Evolutionary conservation across 768 basidiomycete species (phyloP), one percentile per base, ranked within the genome.

Genomic region (Lactarius evosmus): DNA sequence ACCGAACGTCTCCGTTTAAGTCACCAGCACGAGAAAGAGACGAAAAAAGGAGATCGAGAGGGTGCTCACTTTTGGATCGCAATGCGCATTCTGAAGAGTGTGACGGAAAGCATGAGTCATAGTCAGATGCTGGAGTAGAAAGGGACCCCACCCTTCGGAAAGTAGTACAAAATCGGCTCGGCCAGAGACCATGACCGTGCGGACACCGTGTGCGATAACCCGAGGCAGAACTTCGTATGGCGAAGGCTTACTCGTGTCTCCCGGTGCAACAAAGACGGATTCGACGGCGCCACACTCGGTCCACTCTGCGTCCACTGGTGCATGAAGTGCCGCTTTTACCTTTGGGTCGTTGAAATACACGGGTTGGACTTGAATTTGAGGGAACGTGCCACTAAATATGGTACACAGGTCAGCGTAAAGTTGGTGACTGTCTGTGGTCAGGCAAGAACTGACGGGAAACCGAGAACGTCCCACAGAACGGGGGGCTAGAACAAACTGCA

Each of bases 261-360:
- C 52, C 11, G 30, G 16, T 17, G 1, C 22, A 6, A 57, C 44
- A 19, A 67, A 67, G 16, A 69, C 66, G 53, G 46, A n/a, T 3
- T 27, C 2, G 29, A 25, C 9, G 2, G 19, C 9, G 40, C 2
- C 25, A 22, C 67, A 69, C 46, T 69, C 67, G n/a, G 62, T 51
- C 67, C 67, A 69, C 46, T 67, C 40, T 17, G 60, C 61, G 7
- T 56, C 7, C 16, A 1, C 33, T n/a, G 67, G 67, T 7, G 67
- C 67, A 33, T 69, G 67, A 44, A 69, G 67, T 12, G 67, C 67
- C 3, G 40, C 61, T 34, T 69, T 69, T 46, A 69, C 67, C 40
- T 69, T 66, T 11, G 53, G 54, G 44, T 66, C 62, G 40, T 67
- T 64, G 44, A 69, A 69, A 41, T 69, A 69, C 16, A 67, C 65